Evolutionary conservation across 2,329 filamentous ascomycete genomes (phyloP).

Genomic region (Cercospora beticola): DNA sequence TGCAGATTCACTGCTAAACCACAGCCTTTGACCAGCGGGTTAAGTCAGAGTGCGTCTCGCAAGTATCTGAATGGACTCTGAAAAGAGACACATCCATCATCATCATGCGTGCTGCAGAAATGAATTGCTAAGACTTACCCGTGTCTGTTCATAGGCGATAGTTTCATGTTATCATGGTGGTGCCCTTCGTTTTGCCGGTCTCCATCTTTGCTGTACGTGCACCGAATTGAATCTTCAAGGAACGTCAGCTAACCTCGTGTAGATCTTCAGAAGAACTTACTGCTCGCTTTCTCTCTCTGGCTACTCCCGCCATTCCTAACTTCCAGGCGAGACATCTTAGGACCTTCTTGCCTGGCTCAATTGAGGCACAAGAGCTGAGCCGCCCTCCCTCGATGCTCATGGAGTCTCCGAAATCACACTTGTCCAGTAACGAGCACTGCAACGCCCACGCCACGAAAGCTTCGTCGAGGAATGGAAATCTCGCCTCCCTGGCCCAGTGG

Average conservation of each 20-base stretch:
- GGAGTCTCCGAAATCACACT: constrained; percentile 71
- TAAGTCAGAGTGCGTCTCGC: constrained; percentile 31
- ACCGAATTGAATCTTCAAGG: constrained; percentile 46
- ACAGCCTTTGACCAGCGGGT: constrained; percentile 27
- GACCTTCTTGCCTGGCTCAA: constrained; percentile 79
- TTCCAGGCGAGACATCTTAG: constrained; percentile 73
- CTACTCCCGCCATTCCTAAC: constrained; percentile 68
- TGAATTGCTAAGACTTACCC: constrained; percentile 1
- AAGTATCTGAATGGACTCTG: constrained; percentile 35
- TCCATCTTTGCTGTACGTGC: constrained; percentile 51
- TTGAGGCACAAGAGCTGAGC: constrained; percentile 30
- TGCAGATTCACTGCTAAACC: constrained; percentile 27
- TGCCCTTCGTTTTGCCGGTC: constrained; percentile 50
- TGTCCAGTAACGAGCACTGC: constrained; percentile 70
- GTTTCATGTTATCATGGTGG: constrained; percentile 42
- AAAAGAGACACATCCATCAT: constrained; percentile 29
- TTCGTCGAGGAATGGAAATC: constrained; percentile 91
- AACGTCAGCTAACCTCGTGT: neutral
- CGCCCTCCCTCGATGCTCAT: constrained; percentile 21
- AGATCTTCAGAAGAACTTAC: constrained; percentile 50
- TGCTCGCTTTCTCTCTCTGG: constrained; percentile 88
- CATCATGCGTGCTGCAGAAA: constrained; percentile 11
- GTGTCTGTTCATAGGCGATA: neutral
- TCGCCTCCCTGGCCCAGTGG: constrained; percentile 82
- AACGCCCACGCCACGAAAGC: constrained; percentile 79